Conservation (phyloP, 2,329 filamentous ascomycete species). For the Neofusicoccum sp. region DNA sequence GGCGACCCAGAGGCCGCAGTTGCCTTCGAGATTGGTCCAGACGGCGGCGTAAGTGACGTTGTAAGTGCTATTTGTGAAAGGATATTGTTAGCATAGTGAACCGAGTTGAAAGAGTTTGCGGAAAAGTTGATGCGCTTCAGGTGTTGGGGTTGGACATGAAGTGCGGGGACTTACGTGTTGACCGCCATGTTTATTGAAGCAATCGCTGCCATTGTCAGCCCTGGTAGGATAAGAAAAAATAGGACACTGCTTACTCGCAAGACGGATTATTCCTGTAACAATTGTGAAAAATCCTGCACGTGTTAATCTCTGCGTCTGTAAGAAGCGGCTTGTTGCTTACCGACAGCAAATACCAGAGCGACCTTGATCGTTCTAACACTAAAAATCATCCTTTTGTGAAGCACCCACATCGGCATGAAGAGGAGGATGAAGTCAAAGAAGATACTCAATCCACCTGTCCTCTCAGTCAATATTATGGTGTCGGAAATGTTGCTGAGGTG, state of each 20-base stretch:
- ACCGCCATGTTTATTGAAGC: slow-evolving; percentile 28
- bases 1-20: slow-evolving; percentile 45
- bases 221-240: too few species aligned
- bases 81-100: neutral
- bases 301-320: neutral
- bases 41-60: slow-evolving; percentile 37
- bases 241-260: slow-evolving; percentile 25
- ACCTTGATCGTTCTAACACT: slow-evolving; percentile 35
- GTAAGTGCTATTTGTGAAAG: slow-evolving; percentile 27
- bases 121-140: too few species aligned
- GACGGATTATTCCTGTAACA: slow-evolving; percentile 40
- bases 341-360: slow-evolving; percentile 37
- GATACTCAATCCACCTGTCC: slow-evolving; percentile 23
- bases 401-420: slow-evolving; percentile 30
- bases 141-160: neutral
- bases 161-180: slow-evolving; percentile 18
- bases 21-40: slow-evolving; percentile 45
- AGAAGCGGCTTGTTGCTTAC: neutral
- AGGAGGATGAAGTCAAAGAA: slow-evolving; percentile 34
- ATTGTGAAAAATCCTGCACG: slow-evolving; percentile 35
- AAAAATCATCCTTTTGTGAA: slow-evolving; percentile 38
- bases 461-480: neutral
- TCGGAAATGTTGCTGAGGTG: slow-evolving; percentile 19
- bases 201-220: slow-evolving; percentile 21
- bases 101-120: neutral